phyloP scores from a whole-genome alignment of 148 eudicot genomes.

The Fallopia convolvulus region DNA sequence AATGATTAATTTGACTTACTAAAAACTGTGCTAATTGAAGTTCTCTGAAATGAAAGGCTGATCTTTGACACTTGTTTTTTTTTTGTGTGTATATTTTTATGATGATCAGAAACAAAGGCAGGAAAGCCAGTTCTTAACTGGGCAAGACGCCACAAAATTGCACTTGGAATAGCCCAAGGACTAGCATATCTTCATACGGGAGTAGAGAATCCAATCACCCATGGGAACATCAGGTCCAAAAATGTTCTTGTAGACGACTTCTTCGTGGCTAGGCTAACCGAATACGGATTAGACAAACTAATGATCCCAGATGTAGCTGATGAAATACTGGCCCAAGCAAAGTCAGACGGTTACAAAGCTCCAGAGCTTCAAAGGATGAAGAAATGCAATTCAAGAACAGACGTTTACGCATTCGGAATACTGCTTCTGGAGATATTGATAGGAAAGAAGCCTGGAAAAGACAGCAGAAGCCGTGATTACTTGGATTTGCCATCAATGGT shows the following conservation, averaged over 20 bases:
- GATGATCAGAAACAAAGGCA: conserved; percentile 52
- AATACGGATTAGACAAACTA: conserved; percentile 69
- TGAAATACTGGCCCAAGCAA: conserved; percentile 67
- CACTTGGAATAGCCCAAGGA: conserved; percentile 82
- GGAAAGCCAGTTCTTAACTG: conserved; percentile 84
- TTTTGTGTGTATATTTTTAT: neutral
- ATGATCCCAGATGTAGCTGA: conserved; percentile 77
- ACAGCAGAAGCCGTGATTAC: conserved; percentile 44
- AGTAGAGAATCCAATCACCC: conserved; percentile 73
- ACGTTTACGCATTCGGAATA: conserved; percentile 90
- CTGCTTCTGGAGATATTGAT: conserved; percentile 68
- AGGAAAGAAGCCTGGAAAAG: conserved; percentile 78
- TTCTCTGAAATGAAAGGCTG: neutral
- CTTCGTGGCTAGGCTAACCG: conserved; percentile 75
- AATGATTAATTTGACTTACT: neutral
- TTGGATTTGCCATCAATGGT: conserved; percentile 84
- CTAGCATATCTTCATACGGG: conserved; percentile 73
- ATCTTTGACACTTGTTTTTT: neutral
- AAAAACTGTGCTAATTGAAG: neutral
- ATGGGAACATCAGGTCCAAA: conserved; percentile 75
- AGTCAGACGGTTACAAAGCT: conserved; percentile 79
- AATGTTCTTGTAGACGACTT: conserved; percentile 81
- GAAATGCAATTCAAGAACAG: conserved; percentile 75
- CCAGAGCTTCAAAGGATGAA: conserved; percentile 94
- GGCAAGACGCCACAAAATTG: conserved; percentile 91